These are phyloP conservation scores for Zychaea mexicana DNA, from an alignment of 371 early-diverging fungal species.

Conservation along the genomic window DNA sequence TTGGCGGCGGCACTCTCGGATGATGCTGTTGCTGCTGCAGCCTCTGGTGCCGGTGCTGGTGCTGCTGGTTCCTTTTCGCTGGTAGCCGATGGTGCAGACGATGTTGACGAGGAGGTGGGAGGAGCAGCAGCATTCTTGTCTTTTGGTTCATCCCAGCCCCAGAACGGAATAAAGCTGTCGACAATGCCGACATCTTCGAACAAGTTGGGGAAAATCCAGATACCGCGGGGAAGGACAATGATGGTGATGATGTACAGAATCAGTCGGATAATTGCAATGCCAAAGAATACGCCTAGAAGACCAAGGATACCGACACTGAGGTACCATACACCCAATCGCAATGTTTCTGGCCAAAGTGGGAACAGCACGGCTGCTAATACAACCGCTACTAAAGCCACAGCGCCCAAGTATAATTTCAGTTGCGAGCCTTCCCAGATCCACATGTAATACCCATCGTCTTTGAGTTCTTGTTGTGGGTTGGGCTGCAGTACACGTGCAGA, in stretches of 20 bases:
- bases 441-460: constrained; percentile 89
- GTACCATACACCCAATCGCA: constrained; percentile 91
- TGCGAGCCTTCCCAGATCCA: constrained; percentile 96
- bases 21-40: background rate
- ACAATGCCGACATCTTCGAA: constrained; percentile 98
- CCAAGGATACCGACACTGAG: constrained; percentile 85
- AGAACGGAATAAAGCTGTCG: constrained; percentile 97
- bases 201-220: constrained; percentile 99
- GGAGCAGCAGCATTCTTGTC: constrained; percentile 26
- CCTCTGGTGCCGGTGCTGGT: background rate
- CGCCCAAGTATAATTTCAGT: constrained; percentile 73
- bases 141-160: constrained; percentile 86
- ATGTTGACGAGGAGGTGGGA: background rate
- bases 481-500: constrained; percentile 58
- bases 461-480: constrained; percentile 69
- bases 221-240: constrained; percentile 79
- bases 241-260: constrained; percentile 87
- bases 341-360: constrained; percentile 94
- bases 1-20: background rate
- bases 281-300: constrained; percentile 90
- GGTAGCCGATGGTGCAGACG: background rate
- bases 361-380: constrained; percentile 95
- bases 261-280: constrained; percentile 87
- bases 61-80: background rate
- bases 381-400: constrained; percentile 72